Conservation (phyloP, 2,329 filamentous ascomycete genomes). For the Teratosphaeria gauchensis region DNA sequence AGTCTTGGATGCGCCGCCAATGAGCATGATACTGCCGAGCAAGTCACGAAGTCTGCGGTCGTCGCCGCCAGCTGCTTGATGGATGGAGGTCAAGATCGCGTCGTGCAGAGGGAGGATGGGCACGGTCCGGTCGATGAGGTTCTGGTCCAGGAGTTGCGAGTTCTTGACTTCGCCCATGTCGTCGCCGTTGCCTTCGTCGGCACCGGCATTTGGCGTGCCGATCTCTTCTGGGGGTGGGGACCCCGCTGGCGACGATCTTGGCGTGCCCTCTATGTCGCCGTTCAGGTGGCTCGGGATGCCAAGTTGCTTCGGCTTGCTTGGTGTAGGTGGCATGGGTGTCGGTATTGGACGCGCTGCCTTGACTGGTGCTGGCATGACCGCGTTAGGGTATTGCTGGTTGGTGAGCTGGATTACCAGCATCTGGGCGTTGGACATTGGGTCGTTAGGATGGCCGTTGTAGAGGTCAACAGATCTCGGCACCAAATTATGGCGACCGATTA, state of each 20-base stretch:
- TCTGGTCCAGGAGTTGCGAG: slow-evolving; percentile 51
- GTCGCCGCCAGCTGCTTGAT: slow-evolving; percentile 76
- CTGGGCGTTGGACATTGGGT: slow-evolving; percentile 79
- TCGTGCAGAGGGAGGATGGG: slow-evolving; percentile 77
- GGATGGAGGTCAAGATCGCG: slow-evolving; percentile 81
- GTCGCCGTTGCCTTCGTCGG: slow-evolving; percentile 24
- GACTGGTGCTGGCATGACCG: slow-evolving; percentile 29
- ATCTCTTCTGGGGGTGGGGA: slow-evolving; percentile 75
- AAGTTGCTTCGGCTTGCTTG: slow-evolving; percentile 33
- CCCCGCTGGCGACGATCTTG: slow-evolving; percentile 74
- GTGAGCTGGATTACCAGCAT: slow-evolving; percentile 51
- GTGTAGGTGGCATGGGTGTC: slow-evolving; percentile 15
- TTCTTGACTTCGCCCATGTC: slow-evolving; percentile 33
- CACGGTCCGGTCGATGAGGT: slow-evolving; percentile 68
- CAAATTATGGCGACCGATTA: slow-evolving; percentile 67
- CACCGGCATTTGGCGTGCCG: slow-evolving; percentile 53
- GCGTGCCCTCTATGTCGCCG: slow-evolving; percentile 61
- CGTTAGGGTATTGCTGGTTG: slow-evolving; percentile 29
- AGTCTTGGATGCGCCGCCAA: slow-evolving; percentile 75
- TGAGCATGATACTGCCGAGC: slow-evolving; percentile 79
- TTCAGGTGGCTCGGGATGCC: slow-evolving; percentile 61
- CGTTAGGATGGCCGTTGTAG: slow-evolving; percentile 87
- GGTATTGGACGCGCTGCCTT: slow-evolving; percentile 36
- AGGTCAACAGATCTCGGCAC: slow-evolving; percentile 84
- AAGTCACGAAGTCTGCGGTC: slow-evolving; percentile 91